These are phyloP conservation scores for Daldinia grandis DNA, from an alignment of 495 filamentous ascomycete species.

Conservation along the genomic window DNA sequence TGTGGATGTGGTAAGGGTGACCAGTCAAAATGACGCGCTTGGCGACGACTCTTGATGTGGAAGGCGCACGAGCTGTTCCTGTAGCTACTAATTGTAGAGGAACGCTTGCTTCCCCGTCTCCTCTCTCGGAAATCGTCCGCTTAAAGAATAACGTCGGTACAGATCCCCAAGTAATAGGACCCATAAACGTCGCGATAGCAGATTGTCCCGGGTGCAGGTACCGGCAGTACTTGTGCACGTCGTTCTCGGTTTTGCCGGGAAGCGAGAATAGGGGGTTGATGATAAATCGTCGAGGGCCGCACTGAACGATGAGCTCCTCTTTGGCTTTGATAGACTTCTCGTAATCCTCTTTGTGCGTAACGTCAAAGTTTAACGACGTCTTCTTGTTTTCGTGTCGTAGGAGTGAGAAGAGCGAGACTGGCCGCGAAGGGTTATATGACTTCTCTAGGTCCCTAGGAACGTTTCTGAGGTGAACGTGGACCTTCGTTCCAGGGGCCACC, in stretches of 20 bases:
- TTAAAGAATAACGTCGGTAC: slow-evolving; percentile 90
- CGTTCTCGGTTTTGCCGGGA: slow-evolving; percentile 83
- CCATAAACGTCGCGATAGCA: slow-evolving; percentile 89
- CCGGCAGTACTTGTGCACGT: slow-evolving; percentile 96
- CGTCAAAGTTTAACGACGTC: slow-evolving; percentile 84
- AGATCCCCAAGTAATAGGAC: slow-evolving; percentile 89
- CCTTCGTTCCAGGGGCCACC: slow-evolving; percentile 80
- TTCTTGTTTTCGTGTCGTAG: slow-evolving; percentile 94
- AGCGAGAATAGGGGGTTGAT: slow-evolving; percentile 92
- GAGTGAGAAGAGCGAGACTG: slow-evolving; percentile 79
- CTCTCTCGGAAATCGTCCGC: slow-evolving; percentile 50
- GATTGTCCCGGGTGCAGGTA: slow-evolving; percentile 91
- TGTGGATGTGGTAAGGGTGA: slow-evolving; percentile 98
- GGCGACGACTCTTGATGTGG: slow-evolving; percentile 81
- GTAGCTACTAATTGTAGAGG: slow-evolving; percentile 78
- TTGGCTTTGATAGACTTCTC: slow-evolving; percentile 84
- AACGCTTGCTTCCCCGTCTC: slow-evolving; percentile 35
- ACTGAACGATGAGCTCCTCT: slow-evolving; percentile 87
- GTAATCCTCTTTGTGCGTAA: slow-evolving; percentile 77
- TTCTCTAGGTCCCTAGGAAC: slow-evolving; percentile 69
- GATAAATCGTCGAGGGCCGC: slow-evolving; percentile 82
- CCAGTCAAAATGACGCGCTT: slow-evolving; percentile 95
- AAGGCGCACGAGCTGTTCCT: slow-evolving; percentile 83
- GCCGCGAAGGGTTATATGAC: slow-evolving; percentile 62
- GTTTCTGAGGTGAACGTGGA: slow-evolving; percentile 79